Evolutionary conservation across 2,329 filamentous ascomycete species (phyloP).

Genomic region (Seiridium unicorne): DNA sequence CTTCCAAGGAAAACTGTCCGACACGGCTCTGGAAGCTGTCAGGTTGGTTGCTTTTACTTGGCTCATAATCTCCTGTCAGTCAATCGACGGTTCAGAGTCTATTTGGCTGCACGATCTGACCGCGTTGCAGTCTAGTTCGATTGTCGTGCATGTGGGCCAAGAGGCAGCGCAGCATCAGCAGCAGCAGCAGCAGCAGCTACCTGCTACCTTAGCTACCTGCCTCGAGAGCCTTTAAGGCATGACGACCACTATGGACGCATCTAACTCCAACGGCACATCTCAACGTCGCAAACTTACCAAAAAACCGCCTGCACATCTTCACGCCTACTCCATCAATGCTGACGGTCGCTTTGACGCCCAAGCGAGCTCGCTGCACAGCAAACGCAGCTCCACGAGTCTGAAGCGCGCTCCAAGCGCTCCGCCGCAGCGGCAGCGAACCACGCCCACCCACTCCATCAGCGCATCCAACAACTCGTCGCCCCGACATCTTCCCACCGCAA

Average conservation of each 20-base stretch:
- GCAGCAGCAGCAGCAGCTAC: neutral
- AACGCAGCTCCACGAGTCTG: slow-evolving; percentile 63
- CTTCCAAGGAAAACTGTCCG: neutral
- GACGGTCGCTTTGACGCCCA: slow-evolving; percentile 53
- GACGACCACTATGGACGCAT: slow-evolving; percentile 40
- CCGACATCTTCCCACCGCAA: slow-evolving; percentile 39
- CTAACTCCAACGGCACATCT: slow-evolving; percentile 28
- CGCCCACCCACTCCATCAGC: slow-evolving; percentile 21
- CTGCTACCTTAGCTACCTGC: neutral
- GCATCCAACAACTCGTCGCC: slow-evolving; percentile 47
- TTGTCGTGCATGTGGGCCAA: slow-evolving; percentile 2
- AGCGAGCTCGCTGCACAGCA: slow-evolving; percentile 45
- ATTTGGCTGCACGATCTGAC: slow-evolving; percentile 1
- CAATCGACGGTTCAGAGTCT: neutral
- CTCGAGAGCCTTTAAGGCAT: neutral
- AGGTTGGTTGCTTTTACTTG: slow-evolving; percentile 1
- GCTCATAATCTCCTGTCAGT: neutral
- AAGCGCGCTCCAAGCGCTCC: slow-evolving; percentile 61
- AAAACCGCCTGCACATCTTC: slow-evolving; percentile 53
- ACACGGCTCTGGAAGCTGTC: slow-evolving; percentile 1
- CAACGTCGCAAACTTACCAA: slow-evolving; percentile 63
- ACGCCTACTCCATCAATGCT: slow-evolving; percentile 37
- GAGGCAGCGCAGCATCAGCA: neutral
- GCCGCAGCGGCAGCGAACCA: slow-evolving; percentile 26
- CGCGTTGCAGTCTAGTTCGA: neutral